Evolutionary conservation across 352 stramenopile species (phyloP).

Genomic region (Phytophthora capsici): DNA sequence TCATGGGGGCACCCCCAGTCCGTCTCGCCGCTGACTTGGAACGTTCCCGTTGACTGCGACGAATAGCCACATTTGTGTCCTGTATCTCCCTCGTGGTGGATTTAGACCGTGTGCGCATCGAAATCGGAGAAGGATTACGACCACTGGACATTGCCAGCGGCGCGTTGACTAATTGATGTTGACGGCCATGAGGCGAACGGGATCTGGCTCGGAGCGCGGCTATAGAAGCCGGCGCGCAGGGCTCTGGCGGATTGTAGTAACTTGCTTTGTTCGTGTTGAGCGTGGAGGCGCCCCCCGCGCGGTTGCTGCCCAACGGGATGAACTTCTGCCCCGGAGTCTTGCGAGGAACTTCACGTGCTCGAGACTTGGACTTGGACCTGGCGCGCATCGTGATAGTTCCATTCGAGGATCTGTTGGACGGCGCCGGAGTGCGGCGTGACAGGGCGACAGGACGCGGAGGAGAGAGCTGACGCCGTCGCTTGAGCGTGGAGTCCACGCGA

Average conservation of each 20-base stretch:
- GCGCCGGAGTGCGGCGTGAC: not conserved
- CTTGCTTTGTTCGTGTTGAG: conserved; percentile 50
- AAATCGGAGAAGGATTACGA: conserved; percentile 29
- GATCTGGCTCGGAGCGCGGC: conserved; percentile 25
- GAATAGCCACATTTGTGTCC: conserved; percentile 26
- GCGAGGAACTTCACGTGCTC: conserved; percentile 30
- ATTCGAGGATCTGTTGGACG: too few species aligned
- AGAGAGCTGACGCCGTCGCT: conserved; percentile 55
- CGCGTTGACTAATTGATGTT: conserved; percentile 1
- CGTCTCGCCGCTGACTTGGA: conserved; percentile 47
- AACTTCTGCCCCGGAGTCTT: conserved; percentile 49
- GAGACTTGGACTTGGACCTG: conserved; percentile 74
- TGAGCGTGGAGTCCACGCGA: conserved; percentile 53
- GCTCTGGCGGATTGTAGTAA: conserved; percentile 32
- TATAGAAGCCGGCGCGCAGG: conserved; percentile 3
- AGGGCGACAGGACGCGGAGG: conserved; percentile 21
- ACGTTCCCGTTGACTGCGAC: conserved; percentile 26
- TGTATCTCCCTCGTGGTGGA: conserved; percentile 38
- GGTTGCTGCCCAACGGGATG: conserved; percentile 52
- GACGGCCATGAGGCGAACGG: conserved; percentile 22
- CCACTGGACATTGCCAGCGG: not conserved
- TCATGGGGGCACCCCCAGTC: conserved; percentile 21
- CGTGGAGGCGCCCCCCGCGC: conserved; percentile 17
- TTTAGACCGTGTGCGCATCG: conserved; percentile 50
- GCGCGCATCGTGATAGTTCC: conserved; percentile 42